Percentiles rank a stretch among this genome's conserved stretches.
Conservation (phyloP, 768 basidiomycete genomes). For the Suillus variegatus region DNA sequence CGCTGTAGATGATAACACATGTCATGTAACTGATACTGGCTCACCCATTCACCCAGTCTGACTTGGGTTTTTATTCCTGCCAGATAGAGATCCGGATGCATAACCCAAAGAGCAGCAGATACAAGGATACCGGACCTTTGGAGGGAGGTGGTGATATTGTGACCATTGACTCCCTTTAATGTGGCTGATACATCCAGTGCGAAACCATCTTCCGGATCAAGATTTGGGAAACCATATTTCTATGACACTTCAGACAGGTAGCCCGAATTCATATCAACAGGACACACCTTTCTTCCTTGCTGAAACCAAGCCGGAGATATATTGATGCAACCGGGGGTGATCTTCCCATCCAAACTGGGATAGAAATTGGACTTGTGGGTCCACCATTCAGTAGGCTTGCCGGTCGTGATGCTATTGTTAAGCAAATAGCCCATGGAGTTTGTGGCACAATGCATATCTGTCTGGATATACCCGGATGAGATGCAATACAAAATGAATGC, state of each 20-base stretch:
- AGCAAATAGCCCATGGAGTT: background rate
- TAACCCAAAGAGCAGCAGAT: background rate
- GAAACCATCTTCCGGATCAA: background rate
- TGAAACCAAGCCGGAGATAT: conserved; percentile 4
- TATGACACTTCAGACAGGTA: background rate
- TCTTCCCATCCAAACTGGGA: background rate
- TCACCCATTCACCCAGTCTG: background rate
- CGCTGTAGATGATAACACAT: background rate
- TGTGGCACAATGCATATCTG: background rate
- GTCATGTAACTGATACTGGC: background rate
- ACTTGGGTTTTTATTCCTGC: background rate
- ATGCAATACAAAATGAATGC: no score
- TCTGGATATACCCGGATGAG: background rate
- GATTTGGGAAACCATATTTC: background rate
- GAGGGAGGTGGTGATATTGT: background rate
- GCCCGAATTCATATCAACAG: rapidly evolving
- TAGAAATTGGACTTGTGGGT: background rate
- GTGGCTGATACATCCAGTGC: background rate
- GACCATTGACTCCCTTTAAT: background rate
- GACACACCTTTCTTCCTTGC: background rate
- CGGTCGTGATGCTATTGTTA: background rate
- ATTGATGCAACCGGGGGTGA: background rate
- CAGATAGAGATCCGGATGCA: background rate
- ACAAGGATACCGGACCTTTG: background rate
- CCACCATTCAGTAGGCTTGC: background rate